Conservation (phyloP, 2,329 filamentous ascomycete species). For the Aureobasidium sp. region DNA sequence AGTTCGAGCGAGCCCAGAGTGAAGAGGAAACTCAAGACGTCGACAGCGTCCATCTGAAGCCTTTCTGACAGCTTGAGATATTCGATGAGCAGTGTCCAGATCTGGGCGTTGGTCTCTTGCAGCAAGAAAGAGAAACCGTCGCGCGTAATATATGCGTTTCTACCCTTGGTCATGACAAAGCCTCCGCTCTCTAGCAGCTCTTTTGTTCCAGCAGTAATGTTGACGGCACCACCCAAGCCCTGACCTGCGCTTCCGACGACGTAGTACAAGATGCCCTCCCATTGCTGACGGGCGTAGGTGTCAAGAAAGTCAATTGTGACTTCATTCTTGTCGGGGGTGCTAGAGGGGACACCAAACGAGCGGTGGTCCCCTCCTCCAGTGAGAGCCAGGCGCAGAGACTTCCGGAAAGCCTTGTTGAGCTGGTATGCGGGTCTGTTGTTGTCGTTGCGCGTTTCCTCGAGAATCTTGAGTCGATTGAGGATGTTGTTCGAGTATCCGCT, state of each 20-base stretch:
- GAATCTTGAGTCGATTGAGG: constrained; percentile 79
- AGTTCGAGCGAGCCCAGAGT: constrained; percentile 89
- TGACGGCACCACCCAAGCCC: constrained; percentile 42
- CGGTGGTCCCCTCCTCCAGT: constrained; percentile 79
- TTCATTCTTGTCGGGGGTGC: constrained; percentile 52
- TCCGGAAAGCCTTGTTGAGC: constrained; percentile 74
- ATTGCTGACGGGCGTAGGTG: constrained; percentile 76
- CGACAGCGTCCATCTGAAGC: constrained; percentile 75
- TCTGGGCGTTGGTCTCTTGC: constrained; percentile 91
- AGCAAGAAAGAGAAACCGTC: constrained; percentile 90
- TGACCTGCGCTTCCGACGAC: constrained; percentile 72
- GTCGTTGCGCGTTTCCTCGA: constrained; percentile 51
- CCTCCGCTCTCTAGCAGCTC: constrained; percentile 72
- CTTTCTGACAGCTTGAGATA: constrained; percentile 74
- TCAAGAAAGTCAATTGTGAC: constrained; percentile 71
- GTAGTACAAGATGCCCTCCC: constrained; percentile 94
- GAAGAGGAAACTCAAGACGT: constrained; percentile 94
- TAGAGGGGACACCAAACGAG: constrained; percentile 84
- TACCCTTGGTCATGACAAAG: constrained; percentile 56
- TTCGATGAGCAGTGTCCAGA: constrained; percentile 89
- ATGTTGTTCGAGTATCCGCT: constrained; percentile 78
- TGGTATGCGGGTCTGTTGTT: constrained; percentile 61
- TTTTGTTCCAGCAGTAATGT: constrained; percentile 65
- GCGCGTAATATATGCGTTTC: constrained; percentile 71
- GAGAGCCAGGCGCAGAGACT: constrained; percentile 76